Evolutionary conservation across 106 monocot genomes (phyloP), one percentile per base, ranked within the genome.

Genomic region (Dactylorhiza incarnata): DNA sequence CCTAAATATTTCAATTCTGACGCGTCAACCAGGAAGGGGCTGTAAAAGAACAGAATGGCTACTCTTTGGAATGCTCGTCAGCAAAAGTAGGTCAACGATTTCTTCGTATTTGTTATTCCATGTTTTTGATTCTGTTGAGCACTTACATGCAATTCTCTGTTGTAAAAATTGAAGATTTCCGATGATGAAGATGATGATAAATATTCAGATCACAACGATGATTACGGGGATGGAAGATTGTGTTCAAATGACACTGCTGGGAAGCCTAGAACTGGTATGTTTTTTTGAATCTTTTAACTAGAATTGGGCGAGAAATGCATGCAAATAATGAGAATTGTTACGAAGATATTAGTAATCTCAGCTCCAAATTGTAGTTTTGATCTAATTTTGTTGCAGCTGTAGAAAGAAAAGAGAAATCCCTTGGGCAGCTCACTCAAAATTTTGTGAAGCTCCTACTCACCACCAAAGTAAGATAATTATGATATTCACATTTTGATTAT

Each of bases 391-490:
- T 49, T 44, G 49, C 72, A 72, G 72, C 49, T 72, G 37, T 23
- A 7, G 86, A 88, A 53, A 83, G 89, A 75, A 93, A 77, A 62
- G 97, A 97, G 80, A 97, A 97, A 62, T 97, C 94, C 0, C 79
- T 97, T 25, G 97, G 94, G 9, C 83, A 82, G 77, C 93, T 97
- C 48, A 94, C 93, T 2, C 91, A 91, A 82, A 94, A 94, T 69
- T 97, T 97, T 78, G 89, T 97, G 26, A 97, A 91, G 65, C 89
- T 97, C 46, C 89, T 97, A 74, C 87, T 97, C 9, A 89, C 81
- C 15, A 72, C 81, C 55, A 78, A 94, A 72, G 96, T 94, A 82
- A 83, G 85, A 61, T 45, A 45, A 15, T 12, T 7, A 69, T 12
- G 5, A 69, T 46, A n/a, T 16, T 46, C 17, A 17, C 15, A 46